A percentile compares a stretch with the other conserved stretches of the same genome.
These are phyloP conservation scores for Didymellaceae sp. DNA, from an alignment of 2,329 filamentous ascomycete genomes.

Conservation along the genomic window DNA sequence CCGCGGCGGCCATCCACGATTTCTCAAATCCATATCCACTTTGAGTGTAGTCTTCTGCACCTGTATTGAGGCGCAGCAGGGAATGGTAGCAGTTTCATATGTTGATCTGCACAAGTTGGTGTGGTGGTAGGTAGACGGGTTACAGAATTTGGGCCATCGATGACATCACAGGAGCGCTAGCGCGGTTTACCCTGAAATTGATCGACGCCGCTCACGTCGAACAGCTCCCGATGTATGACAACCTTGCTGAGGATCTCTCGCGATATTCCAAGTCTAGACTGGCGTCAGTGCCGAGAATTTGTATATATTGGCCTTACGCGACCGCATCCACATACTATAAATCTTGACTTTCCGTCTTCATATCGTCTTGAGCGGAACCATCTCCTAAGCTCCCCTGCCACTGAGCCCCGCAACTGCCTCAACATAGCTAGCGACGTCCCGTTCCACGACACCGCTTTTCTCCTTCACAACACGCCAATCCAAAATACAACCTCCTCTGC, in stretches of 20 bases:
- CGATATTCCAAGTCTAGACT: constrained; percentile 11
- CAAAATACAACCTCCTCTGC: background rate
- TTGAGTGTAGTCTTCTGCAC: background rate
- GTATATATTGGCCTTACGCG: constrained; percentile 8
- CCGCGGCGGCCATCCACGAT: background rate
- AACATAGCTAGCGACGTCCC: constrained; percentile 9
- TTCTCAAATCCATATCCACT: background rate
- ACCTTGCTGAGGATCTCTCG: constrained; percentile 14
- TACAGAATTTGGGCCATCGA: constrained; percentile 2
- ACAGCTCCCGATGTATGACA: constrained; percentile 8
- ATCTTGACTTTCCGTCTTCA: background rate
- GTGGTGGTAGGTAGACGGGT: constrained; percentile 1
- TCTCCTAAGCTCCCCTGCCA: constrained; percentile 10
- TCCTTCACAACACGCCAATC: background rate
- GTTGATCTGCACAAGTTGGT: constrained; percentile 15
- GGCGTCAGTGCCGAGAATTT: constrained; percentile 8
- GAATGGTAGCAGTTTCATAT: constrained; percentile 1
- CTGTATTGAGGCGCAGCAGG: constrained; percentile 13
- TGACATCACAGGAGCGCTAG: constrained; percentile 13
- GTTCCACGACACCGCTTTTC: constrained; percentile 5
- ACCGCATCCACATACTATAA: background rate
- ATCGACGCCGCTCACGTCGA: constrained; percentile 11
- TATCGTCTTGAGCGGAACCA: constrained; percentile 1
- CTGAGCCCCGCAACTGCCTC: constrained; percentile 14
- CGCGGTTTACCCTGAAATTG: constrained; percentile 15